phyloP scores from a whole-genome alignment of 1,284 basidiomycete species.

The Ganoderma boninense region DNA sequence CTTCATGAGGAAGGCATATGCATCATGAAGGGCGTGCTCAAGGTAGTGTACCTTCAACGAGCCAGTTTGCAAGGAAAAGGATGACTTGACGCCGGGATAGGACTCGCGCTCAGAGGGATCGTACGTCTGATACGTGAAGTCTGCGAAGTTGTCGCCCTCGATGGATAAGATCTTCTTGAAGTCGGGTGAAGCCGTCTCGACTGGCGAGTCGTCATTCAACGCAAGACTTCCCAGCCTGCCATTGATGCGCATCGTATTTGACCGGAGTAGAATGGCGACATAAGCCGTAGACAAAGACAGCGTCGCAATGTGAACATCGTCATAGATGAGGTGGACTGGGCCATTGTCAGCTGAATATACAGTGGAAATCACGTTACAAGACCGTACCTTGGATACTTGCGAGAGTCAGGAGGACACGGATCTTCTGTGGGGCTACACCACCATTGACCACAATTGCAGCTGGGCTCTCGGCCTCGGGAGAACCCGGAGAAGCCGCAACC shows the following conservation, averaged over 20 bases:
- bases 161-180: constrained; percentile 95
- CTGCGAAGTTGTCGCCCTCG: constrained; percentile 94
- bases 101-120: constrained; percentile 70
- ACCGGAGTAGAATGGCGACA: constrained; percentile 82
- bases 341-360: not conserved
- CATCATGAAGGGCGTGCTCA: constrained; percentile 86
- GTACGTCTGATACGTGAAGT: constrained; percentile 96
- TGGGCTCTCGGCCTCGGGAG: constrained; percentile 20
- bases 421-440: constrained; percentile 58
- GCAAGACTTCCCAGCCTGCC: constrained; percentile 90
- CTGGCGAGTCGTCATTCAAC: constrained; percentile 80
- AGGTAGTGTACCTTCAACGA: constrained; percentile 93
- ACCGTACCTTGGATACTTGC: constrained; percentile 83
- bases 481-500: constrained; percentile 21
- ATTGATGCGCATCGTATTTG: constrained; percentile 81
- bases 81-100: constrained; percentile 89
- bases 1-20: constrained; percentile 88
- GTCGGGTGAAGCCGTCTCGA: constrained; percentile 62
- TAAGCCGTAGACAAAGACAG: constrained; percentile 93
- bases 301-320: constrained; percentile 79
- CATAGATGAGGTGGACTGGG: constrained; percentile 87
- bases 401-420: constrained; percentile 87
- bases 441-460: constrained; percentile 23
- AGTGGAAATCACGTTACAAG: too few relatives aligned
- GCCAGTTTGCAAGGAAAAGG: constrained; percentile 86